Base-by-base conservation (phyloP, 2,329 filamentous ascomycete species). In the Claviceps arundinis region DNA sequence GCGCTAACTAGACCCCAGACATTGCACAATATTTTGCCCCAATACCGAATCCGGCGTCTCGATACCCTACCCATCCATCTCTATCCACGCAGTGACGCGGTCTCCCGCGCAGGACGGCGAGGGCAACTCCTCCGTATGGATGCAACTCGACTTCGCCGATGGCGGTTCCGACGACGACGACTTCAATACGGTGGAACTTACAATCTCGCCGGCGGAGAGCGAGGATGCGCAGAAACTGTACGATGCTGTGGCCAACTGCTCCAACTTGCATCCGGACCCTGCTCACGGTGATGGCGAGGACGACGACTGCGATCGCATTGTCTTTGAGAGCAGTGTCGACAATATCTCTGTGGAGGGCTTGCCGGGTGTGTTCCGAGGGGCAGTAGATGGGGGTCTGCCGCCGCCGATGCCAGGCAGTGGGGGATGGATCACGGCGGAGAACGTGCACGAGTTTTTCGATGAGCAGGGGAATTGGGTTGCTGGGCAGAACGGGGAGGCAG, bases 361-460 rank as follows among this genome's bases (percentile, higher is more conserved):
- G 59, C 70, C 72, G 0, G 79, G 79, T 11, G 78, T 81, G 5
- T 65, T 78, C 50, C 68, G 66, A 41, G 76, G 76, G 16, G 65
- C 67, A 13, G 59, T 59, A 5, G 68, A 71, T 52, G 77, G 77
- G 0, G 76, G 73, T 2, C 62, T 84, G 24, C 81, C 81, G n/a
- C 80, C 81, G 1, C 78, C 82, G 0, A 78, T 86, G 65, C 84
- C 86, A 0, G 85, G 86, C 1, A 87, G 85, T 48, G 80, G 79
- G 0, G 86, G 86, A 0, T 91, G 87, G 87, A 89, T 97, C 62
- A 97, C 91, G 16, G 86, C 87, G 8, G 91, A 95, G 52, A 97
- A 96, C 61, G 83, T 95, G 64, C 75, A 85, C 57, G 80, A 95
- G 59, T 95, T 82, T 62, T 87, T 93, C 66, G 87, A 93, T 60